A percentile compares a stretch with the other conserved stretches of the same genome.
Evolutionary conservation across 2,329 filamentous ascomycete genomes (phyloP).

Genomic region (Arthrobotrys sphaeroides): DNA sequence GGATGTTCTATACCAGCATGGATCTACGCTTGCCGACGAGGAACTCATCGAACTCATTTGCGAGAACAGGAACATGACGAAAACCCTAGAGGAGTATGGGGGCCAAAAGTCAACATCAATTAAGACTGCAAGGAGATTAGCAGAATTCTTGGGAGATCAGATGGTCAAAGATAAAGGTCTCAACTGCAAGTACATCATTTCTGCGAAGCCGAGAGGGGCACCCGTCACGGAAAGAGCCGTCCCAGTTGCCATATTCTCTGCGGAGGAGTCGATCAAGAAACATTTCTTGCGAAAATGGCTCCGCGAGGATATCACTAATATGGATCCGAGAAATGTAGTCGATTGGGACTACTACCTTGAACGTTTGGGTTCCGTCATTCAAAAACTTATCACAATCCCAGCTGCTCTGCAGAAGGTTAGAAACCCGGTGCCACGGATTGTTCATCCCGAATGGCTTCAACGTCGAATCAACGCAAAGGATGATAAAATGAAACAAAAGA

Average conservation of each 20-base stretch:
- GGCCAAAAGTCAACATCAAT: conserved; percentile 98
- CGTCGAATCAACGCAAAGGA: conserved; percentile 93
- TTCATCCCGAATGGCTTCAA: conserved; percentile 96
- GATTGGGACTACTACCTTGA: conserved; percentile 99
- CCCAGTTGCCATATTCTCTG: conserved; percentile 96
- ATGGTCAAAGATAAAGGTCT: conserved; percentile 99
- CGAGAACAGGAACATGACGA: conserved; percentile 97
- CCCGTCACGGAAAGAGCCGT: conserved; percentile 95
- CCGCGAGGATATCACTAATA: conserved; percentile 88
- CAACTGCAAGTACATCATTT: conserved; percentile 99
- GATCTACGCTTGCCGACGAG: conserved; percentile 89
- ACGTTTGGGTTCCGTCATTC: conserved; percentile 93
- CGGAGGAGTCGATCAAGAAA: conserved; percentile 85
- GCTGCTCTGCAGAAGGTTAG: conserved; percentile 93
- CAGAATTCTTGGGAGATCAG: conserved; percentile 94
- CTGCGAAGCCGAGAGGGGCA: conserved; percentile 81
- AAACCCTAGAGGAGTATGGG: conserved; percentile 96
- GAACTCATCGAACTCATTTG: conserved; percentile 99
- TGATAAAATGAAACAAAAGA: conserved; percentile 97
- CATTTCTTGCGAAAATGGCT: conserved; percentile 94
- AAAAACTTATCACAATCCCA: conserved; percentile 98
- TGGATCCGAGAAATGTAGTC: conserved; percentile 86
- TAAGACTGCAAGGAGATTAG: conserved; percentile 91
- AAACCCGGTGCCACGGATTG: conserved; percentile 91
- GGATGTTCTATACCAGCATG: conserved; percentile 89